Evolutionary conservation across 306 rosid species (phyloP), one percentile per base, ranked within the genome.

Genomic region (Sesbania bispinosa): DNA sequence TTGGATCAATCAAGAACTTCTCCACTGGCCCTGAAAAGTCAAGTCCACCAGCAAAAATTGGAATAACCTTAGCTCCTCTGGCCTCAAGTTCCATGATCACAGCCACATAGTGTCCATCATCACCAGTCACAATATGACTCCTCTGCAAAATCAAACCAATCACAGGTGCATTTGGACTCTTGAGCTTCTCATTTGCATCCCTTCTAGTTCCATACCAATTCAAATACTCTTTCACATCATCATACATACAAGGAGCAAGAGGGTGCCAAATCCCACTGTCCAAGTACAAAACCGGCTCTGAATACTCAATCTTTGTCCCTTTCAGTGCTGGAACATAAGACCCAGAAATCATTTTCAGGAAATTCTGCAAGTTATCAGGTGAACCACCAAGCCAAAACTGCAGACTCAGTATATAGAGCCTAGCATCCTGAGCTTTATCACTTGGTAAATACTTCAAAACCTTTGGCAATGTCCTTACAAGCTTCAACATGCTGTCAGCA

Each of bases 331-430:
- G 99, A 75, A 95, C 66, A 61, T 95, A 95, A 54, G 91, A 82
- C 60, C 99, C 96, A 1, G 92, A 77, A 9, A 95, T 82, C 99
- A 95, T 95, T 68, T 95, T 91, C 79, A 91, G 62, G 73, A 95
- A 95, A 69, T 95, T 95, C 69, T 86, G 86, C 82, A 91, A 73
- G 75, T 95, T 95, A 82, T 95, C 95, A 7, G 99, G 90, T 1
- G 96, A 95, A 8, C 99, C 99, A 13, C 99, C 99, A 6, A 95
- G 97, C 99, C 99, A 95, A 77, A 86, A 95, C 78, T 95, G 99
- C 68, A 95, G 78, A 80, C 99, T 95, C 24, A 91, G 78, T 4
- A 95, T 91, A 27, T 95, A 95, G 27, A 86, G 85, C 75, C 99
- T 83, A 5, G 99, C 99, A 82, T 95, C 99, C 73, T 89, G 99